These are phyloP conservation scores for Oldenlandia corymbosa DNA, from an alignment of 257 asterid genomes.

Conservation along the genomic window DNA sequence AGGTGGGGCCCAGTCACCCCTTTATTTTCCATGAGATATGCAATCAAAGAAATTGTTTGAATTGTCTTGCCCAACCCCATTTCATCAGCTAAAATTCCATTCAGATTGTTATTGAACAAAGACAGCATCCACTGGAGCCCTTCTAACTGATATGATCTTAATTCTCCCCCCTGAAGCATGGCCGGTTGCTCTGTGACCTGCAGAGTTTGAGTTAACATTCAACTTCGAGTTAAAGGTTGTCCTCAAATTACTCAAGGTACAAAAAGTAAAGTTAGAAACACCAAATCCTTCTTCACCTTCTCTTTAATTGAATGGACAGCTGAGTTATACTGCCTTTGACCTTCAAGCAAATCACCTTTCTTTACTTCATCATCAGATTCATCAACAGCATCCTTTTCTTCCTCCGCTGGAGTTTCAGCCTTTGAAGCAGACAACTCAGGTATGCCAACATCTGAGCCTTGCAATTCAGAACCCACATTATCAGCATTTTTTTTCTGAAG, in stretches of 20 bases:
- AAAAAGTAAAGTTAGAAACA: background rate
- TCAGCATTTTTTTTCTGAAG: slow-evolving; percentile 97
- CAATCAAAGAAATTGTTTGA: slow-evolving; percentile 88
- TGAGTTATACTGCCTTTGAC: slow-evolving; percentile 91
- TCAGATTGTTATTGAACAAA: slow-evolving; percentile 86
- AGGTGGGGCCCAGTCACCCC: slow-evolving; percentile 94
- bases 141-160: slow-evolving; percentile 86
- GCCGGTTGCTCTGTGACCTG: slow-evolving; percentile 97
- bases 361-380: slow-evolving; percentile 49
- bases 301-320: slow-evolving; percentile 98
- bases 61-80: slow-evolving; percentile 99
- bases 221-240: too few relatives aligned
- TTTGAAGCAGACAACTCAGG: slow-evolving; percentile 50
- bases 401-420: slow-evolving; percentile 72
- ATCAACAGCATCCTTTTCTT: slow-evolving; percentile 53
- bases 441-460: slow-evolving; percentile 51
- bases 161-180: slow-evolving; percentile 98
- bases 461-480: slow-evolving; percentile 58
- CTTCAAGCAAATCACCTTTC: slow-evolving; percentile 90
- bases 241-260: background rate
- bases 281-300: slow-evolving; percentile 44
- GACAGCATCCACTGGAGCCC: slow-evolving; percentile 99
- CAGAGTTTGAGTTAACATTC: slow-evolving; percentile 17
- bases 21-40: slow-evolving; percentile 92
- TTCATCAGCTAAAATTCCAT: slow-evolving; percentile 98